A percentile compares a stretch with the other conserved stretches of the same genome.
Conservation (phyloP, 2,329 filamentous ascomycete species). For the Diaporthe sp. region DNA sequence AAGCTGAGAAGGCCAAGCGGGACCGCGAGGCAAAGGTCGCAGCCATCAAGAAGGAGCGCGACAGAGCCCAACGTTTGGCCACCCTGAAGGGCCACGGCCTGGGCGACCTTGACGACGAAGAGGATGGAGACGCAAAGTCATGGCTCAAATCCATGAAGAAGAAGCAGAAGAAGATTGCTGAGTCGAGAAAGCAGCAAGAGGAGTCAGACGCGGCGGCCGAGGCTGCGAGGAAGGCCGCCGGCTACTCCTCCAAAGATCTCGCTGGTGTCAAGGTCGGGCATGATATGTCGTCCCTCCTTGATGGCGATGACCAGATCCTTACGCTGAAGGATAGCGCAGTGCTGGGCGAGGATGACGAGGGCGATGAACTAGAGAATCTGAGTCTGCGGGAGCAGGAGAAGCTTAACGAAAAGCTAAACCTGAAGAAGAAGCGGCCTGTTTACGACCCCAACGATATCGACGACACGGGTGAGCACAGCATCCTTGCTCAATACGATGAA, state of each 20-base stretch:
- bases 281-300: constrained; percentile 83
- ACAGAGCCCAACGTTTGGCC: constrained; percentile 81
- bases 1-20: constrained; percentile 81
- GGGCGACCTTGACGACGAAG: constrained; percentile 78
- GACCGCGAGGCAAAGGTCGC: constrained; percentile 85
- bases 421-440: constrained; percentile 90
- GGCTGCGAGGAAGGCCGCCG: constrained; percentile 68
- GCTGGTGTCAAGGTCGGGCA: constrained; percentile 94
- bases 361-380: constrained; percentile 88
- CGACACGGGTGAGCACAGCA: constrained; percentile 71
- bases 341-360: constrained; percentile 84
- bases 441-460: constrained; percentile 88
- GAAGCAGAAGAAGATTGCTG: constrained; percentile 89
- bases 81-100: constrained; percentile 86
- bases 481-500: constrained; percentile 94
- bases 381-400: constrained; percentile 79
- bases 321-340: constrained; percentile 96
- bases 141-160: constrained; percentile 95
- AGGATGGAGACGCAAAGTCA: constrained; percentile 80
- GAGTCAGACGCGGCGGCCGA: constrained; percentile 84
- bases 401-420: constrained; percentile 79
- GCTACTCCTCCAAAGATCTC: constrained; percentile 88
- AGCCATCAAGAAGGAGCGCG: constrained; percentile 87
- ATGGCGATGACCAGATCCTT: constrained; percentile 87
- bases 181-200: constrained; percentile 77